Evolutionary conservation across 2,329 filamentous ascomycete species (phyloP).

Genomic region (Purpureocillium takamizusanense): DNA sequence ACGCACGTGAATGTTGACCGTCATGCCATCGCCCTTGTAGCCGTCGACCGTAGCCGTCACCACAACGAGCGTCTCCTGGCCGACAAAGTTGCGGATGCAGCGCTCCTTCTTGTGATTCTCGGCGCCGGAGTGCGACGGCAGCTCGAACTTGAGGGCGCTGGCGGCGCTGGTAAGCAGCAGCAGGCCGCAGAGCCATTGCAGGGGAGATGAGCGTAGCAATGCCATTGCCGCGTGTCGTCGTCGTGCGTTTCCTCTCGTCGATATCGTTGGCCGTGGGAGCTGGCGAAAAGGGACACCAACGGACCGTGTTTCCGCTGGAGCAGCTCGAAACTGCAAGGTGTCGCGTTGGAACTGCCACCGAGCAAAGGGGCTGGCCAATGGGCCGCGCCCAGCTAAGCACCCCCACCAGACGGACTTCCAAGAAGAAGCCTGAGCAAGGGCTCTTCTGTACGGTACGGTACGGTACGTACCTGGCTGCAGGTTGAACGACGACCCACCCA

Average conservation of each 20-base stretch:
- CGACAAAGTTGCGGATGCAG: constrained; percentile 95
- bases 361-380: constrained; percentile 1
- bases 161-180: constrained; percentile 44
- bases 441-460: too few species aligned
- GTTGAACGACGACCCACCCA: too few species aligned
- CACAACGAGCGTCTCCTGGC: constrained; percentile 85
- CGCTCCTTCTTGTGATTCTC: constrained; percentile 59
- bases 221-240: constrained; percentile 30
- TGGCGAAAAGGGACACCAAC: constrained; percentile 7
- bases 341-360: constrained; percentile 4
- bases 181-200: constrained; percentile 51
- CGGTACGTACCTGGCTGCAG: too few species aligned
- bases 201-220: constrained; percentile 33
- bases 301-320: not conserved
- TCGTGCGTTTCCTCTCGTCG: constrained; percentile 1
- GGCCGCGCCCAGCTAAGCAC: too few species aligned
- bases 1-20: constrained; percentile 84
- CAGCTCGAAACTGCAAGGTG: constrained; percentile 7
- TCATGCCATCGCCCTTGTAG: constrained; percentile 82
- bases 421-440: too few species aligned
- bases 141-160: constrained; percentile 85
- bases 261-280: not conserved
- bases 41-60: constrained; percentile 86
- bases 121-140: constrained; percentile 53
- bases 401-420: too few species aligned